Base-by-base conservation (phyloP, 768 basidiomycete genomes). In the Suillus alpinus region DNA sequence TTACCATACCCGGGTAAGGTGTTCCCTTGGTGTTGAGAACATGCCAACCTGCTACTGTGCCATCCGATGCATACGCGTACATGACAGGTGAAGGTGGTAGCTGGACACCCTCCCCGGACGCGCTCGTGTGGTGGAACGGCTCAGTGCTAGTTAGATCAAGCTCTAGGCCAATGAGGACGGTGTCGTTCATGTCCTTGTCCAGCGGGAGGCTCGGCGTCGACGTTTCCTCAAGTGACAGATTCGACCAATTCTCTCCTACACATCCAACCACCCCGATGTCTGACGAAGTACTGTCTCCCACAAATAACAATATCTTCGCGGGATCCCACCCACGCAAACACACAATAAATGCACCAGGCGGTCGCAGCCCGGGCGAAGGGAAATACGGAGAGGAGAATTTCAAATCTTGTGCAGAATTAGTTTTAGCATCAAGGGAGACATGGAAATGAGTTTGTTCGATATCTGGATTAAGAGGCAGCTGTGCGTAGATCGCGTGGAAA, bases 51-150 rank as follows among this genome's bases (percentile, higher is more conserved):
- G 86, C 81, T 26, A 94, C 58, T 0, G 90, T 89, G 20, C 91
- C 91, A 67, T 94, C 91, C 58, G 86, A 91, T 12, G 89, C 80
- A 71, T 90, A 92, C 3, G 84, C 86, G 69, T 86, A 92, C 72
- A 92, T 74, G 59, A 91, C 77, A 0, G 91, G 91, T 13, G 79
- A 78, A 10, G 82, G 75, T 12, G 83, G 81, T 2, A 80, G 62
- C 13, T 77, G 77, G 6, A 75, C 66, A 14, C 69, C 71, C 63
- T 81, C 81, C 4, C 80, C 80, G 0, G 79, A 78, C 16, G 76
- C 67, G 12, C 72, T 75, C 12, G 75, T 75, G 57, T 76, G 73
- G 8, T 61, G 70, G 63, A 72, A 79, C 10, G 75, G 69, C 44
- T 77, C 75, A 9, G 71, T 63, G 60, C 81, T 80, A 16, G 89